Conservation (phyloP, 257 asterid species). For the Forsythia suspensa region DNA sequence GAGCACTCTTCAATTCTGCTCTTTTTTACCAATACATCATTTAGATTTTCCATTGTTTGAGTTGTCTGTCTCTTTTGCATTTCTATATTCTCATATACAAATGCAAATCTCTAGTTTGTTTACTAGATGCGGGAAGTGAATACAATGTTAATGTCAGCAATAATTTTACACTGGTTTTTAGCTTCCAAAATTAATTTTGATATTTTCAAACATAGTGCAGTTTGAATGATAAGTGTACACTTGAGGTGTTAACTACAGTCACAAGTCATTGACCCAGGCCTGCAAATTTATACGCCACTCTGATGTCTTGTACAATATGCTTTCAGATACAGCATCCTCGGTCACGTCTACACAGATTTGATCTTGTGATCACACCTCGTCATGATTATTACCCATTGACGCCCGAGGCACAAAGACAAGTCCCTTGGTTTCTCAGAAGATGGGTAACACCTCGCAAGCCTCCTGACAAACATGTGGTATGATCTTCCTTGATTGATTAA, state of each 20-base stretch:
- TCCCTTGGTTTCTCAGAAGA: constrained; percentile 66
- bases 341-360: constrained; percentile 72
- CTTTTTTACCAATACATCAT: background rate
- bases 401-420: constrained; percentile 68
- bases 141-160: constrained; percentile 2
- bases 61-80: constrained; percentile 10
- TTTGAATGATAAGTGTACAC: constrained; percentile 5
- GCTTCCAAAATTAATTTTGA: constrained; percentile 4
- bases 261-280: constrained; percentile 5
- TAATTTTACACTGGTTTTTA: background rate
- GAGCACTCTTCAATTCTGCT: background rate
- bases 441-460: constrained; percentile 75
- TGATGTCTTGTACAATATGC: constrained; percentile 20
- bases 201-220: constrained; percentile 8
- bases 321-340: constrained; percentile 93
- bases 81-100: background rate
- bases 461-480: constrained; percentile 77
- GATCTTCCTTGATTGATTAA: constrained; percentile 25
- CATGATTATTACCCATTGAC: constrained; percentile 83
- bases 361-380: constrained; percentile 75
- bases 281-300: constrained; percentile 4
- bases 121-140: background rate
- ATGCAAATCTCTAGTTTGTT: background rate
- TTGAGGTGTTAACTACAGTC: constrained; percentile 1
- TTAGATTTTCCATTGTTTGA: constrained; percentile 13